Conservation (phyloP, 352 stramenopile genomes). For the Peronospora destructor region DNA sequence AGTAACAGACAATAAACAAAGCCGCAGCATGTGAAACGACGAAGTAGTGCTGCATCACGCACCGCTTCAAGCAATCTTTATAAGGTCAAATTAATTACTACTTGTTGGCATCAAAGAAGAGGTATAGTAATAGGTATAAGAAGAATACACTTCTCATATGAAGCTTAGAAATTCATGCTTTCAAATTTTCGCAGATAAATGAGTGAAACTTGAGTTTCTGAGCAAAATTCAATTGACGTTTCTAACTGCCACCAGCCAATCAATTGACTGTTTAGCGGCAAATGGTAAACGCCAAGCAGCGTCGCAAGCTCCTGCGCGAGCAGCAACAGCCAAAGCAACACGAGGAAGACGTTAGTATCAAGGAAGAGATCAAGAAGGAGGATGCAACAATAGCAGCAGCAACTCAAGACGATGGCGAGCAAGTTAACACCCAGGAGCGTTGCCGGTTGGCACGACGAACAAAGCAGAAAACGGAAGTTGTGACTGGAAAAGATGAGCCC, state of each 20-base stretch:
- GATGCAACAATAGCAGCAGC: not conserved
- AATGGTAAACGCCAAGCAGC: constrained; percentile 71
- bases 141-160: too few species aligned
- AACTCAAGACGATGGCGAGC: not conserved
- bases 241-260: constrained; percentile 5
- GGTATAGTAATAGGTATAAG: too few species aligned
- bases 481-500: not conserved
- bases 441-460: constrained; percentile 21
- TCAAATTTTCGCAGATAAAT: too few species aligned
- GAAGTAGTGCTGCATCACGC: too few species aligned
- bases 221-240: not conserved
- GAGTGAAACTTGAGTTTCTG: too few species aligned
- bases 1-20: too few species aligned
- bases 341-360: not conserved
- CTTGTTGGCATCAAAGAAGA: too few species aligned
- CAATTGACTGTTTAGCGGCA: not conserved
- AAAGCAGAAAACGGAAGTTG: constrained; percentile 15
- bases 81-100: too few species aligned
- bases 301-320: constrained; percentile 58
- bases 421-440: constrained; percentile 26
- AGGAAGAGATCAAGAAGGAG: constrained; percentile 3
- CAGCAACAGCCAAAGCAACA: constrained; percentile 33
- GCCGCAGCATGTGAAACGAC: too few species aligned
- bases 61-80: too few species aligned
- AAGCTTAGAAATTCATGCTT: too few species aligned